Evolutionary conservation across 768 basidiomycete species (phyloP).

Genomic region (Mycena chlorophos): DNA sequence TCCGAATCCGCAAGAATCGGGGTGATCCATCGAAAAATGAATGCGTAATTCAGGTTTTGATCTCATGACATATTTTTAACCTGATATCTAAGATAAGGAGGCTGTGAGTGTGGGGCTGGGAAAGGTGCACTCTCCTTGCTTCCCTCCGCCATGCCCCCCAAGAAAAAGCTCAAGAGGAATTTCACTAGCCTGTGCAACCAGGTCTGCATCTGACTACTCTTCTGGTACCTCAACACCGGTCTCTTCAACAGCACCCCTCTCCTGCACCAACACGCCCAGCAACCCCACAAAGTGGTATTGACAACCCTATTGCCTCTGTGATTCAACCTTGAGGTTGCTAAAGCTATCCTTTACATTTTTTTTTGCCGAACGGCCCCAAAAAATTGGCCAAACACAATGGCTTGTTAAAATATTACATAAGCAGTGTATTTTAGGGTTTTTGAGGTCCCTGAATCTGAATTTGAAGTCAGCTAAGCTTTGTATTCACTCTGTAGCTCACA

Average conservation of each 20-base stretch:
- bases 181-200: too few relatives aligned
- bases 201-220: too few relatives aligned
- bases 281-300: background rate
- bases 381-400: constrained; percentile 16
- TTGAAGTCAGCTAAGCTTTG: constrained; percentile 14
- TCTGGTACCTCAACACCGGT: too few relatives aligned
- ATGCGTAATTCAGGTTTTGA: background rate
- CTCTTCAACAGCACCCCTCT: too few relatives aligned
- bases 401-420: constrained; percentile 16
- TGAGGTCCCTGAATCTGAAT: constrained; percentile 18
- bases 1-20: background rate
- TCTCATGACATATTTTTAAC: background rate
- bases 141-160: background rate
- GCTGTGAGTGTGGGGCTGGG: background rate
- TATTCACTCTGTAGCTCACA: background rate
- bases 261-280: too few relatives aligned
- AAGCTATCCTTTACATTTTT: background rate
- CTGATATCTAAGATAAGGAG: background rate
- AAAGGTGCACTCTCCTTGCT: background rate
- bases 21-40: background rate
- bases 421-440: constrained; percentile 19
- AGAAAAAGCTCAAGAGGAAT: background rate
- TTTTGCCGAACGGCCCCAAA: constrained; percentile 9
- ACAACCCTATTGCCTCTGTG: background rate
- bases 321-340: background rate